These are phyloP conservation scores for Diplodia scrobiculata DNA, from an alignment of 2,329 filamentous ascomycete genomes.

Conservation along the genomic window DNA sequence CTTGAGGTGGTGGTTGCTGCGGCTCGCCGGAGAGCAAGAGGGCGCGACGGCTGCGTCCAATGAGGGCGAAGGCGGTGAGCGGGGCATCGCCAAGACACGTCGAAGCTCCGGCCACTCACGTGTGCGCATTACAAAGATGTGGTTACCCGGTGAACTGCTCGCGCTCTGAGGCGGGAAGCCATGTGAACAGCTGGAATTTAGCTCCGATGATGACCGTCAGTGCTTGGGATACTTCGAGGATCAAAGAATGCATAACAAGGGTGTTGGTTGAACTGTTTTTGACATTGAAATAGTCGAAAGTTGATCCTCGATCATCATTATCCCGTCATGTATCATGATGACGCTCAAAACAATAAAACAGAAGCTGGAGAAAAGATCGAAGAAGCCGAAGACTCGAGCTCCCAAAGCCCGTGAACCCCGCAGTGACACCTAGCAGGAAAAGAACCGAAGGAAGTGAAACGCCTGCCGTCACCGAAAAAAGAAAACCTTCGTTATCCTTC, in stretches of 20 bases:
- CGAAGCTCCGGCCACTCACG: neutral
- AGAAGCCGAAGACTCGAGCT: conserved; percentile 1
- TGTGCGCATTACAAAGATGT: neutral
- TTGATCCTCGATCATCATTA: conserved; percentile 18
- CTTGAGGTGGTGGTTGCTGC: conserved; percentile 9
- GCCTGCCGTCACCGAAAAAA: conserved; percentile 11
- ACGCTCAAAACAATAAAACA: conserved; percentile 20
- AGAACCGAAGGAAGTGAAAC: conserved; percentile 9
- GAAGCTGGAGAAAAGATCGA: conserved; percentile 8
- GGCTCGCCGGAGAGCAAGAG: conserved; percentile 4
- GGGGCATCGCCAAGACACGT: neutral
- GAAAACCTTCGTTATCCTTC: conserved; percentile 7
- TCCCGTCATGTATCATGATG: conserved; percentile 26
- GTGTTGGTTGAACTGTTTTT: neutral
- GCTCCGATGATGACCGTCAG: neutral
- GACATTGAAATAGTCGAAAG: conserved; percentile 16
- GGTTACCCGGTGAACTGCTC: neutral
- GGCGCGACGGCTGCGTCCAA: neutral
- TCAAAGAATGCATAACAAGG: too few species aligned
- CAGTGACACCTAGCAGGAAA: conserved; percentile 8
- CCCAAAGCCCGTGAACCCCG: conserved; percentile 3
- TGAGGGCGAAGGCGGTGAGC: neutral
- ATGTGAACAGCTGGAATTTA: neutral
- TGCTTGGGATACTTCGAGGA: too few species aligned
- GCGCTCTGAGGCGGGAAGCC: neutral